Evolutionary conservation across 2,329 filamentous ascomycete species (phyloP).

Genomic region (Neofusicoccum laricinum): DNA sequence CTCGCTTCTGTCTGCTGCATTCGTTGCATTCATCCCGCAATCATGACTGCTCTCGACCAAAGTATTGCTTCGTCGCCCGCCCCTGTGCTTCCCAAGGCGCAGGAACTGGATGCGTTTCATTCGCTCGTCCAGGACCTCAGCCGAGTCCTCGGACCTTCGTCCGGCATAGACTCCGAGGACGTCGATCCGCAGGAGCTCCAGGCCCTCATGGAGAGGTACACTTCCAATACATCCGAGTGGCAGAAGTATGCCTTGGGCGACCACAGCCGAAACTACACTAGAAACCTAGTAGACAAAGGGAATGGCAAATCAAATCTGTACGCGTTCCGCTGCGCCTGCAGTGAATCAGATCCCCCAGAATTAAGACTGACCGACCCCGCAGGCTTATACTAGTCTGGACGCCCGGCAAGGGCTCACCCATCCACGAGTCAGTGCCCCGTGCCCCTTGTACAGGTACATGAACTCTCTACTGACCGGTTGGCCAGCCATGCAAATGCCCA

Average conservation of each 20-base stretch:
- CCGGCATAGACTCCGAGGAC: slow-evolving; percentile 77
- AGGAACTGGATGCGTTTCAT: slow-evolving; percentile 53
- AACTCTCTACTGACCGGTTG: background rate
- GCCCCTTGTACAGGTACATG: slow-evolving; percentile 2
- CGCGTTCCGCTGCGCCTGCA: background rate
- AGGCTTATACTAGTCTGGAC: slow-evolving; percentile 88
- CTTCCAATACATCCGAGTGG: slow-evolving; percentile 70
- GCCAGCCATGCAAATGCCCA: slow-evolving; percentile 65
- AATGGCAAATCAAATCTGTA: slow-evolving; percentile 78
- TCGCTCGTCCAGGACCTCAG: slow-evolving; percentile 71
- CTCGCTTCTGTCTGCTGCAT: background rate
- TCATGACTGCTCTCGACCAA: slow-evolving; percentile 14
- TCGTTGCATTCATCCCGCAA: background rate
- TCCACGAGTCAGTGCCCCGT: slow-evolving; percentile 63
- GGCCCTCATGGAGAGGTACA: slow-evolving; percentile 70
- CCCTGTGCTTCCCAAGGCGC: background rate
- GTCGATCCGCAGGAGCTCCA: slow-evolving; percentile 72
- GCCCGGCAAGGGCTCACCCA: slow-evolving; percentile 75
- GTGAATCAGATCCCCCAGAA: slow-evolving; percentile 19
- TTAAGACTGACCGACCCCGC: slow-evolving; percentile 16
- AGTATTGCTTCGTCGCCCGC: background rate
- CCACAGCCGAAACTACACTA: slow-evolving; percentile 68
- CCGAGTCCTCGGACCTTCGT: slow-evolving; percentile 71
- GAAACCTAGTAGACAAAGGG: slow-evolving; percentile 85
- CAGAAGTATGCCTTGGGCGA: slow-evolving; percentile 71